A percentile compares a stretch with the other conserved stretches of the same genome.
phyloP scores from a whole-genome alignment of 306 rosid genomes.

The Bauhinia variegata region DNA sequence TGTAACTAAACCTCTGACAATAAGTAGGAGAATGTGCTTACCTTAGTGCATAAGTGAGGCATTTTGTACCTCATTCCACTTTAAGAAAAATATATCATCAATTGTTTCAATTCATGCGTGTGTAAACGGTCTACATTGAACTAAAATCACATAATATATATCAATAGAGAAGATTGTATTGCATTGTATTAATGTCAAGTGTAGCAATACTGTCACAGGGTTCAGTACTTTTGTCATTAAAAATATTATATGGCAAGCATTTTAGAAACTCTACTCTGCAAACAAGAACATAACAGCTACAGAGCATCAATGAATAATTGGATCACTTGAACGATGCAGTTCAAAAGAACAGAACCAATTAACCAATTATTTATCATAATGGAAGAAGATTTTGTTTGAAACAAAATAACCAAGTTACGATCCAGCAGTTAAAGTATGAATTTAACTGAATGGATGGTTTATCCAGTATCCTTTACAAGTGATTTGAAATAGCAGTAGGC shows the following conservation, averaged over 20 bases:
- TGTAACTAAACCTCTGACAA: too few relatives aligned
- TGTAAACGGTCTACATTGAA: background rate
- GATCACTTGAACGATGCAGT: background rate
- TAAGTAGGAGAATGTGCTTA: too few relatives aligned
- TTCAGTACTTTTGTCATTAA: background rate
- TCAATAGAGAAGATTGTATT: background rate
- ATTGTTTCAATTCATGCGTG: too few relatives aligned
- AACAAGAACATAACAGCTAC: background rate
- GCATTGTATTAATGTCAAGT: background rate
- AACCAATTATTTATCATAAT: too few relatives aligned
- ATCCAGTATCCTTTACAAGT: background rate
- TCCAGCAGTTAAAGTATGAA: background rate
- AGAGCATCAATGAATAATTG: background rate
- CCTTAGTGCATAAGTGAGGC: too few relatives aligned
- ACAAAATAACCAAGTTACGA: background rate
- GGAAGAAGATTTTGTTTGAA: background rate
- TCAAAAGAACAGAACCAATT: background rate
- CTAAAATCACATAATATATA: background rate
- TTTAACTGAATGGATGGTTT: background rate
- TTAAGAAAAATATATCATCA: too few relatives aligned
- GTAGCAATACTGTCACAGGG: background rate
- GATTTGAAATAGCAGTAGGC: constrained; percentile 2
- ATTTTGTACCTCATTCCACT: too few relatives aligned
- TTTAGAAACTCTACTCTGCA: background rate
- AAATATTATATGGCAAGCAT: background rate